Evolutionary conservation across 352 stramenopile genomes (phyloP).

Genomic region (Blastocystis sp.): DNA sequence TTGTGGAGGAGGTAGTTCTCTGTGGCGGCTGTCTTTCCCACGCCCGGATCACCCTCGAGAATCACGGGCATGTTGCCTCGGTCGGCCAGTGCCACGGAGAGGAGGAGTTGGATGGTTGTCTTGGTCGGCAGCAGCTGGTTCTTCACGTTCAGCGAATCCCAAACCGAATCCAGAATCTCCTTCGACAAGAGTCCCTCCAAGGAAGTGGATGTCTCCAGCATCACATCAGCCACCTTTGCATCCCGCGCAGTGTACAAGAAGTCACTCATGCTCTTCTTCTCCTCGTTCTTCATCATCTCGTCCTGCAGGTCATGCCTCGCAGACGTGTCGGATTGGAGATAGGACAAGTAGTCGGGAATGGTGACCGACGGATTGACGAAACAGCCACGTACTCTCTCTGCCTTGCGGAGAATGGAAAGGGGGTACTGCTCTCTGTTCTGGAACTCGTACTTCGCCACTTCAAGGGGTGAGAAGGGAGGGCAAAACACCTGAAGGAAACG

Average conservation of each 20-base stretch:
- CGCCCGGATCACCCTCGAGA: neutral
- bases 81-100: neutral
- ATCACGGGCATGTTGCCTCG: neutral
- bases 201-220: too few relatives aligned
- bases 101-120: neutral
- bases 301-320: neutral
- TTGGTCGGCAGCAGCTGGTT: neutral
- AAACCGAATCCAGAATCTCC: neutral
- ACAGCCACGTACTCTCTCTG: neutral
- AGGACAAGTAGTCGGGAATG: neutral
- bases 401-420: constrained; percentile 6
- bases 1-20: neutral
- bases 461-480: neutral
- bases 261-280: neutral
- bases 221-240: too few relatives aligned
- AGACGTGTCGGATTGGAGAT: neutral
- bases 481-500: constrained; percentile 1
- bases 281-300: neutral
- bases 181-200: too few relatives aligned
- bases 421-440: neutral
- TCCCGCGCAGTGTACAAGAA: neutral
- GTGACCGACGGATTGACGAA: neutral
- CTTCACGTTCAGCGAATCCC: neutral
- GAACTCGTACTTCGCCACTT: neutral
- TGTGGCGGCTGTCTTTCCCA: neutral